Conservation (phyloP, 1,284 basidiomycete genomes). For the Rhodotorula sp. region DNA sequence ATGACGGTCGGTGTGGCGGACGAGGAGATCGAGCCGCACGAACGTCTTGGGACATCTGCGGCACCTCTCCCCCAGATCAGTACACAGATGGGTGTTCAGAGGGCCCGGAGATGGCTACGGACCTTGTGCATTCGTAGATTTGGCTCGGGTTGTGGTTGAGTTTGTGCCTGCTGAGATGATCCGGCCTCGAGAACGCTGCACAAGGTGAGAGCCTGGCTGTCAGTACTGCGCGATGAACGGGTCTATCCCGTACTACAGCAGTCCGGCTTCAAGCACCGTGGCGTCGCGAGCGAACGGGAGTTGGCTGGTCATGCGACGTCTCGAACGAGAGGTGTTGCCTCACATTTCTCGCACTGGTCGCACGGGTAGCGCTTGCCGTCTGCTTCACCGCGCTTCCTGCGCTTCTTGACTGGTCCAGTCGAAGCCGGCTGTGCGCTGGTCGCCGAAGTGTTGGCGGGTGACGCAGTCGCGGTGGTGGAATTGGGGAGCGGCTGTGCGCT, state of each 20-base stretch:
- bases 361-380: constrained; percentile 32
- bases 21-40: constrained; percentile 36
- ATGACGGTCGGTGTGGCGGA: constrained; percentile 38
- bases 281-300: background rate
- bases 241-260: too few species aligned
- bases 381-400: constrained; percentile 18
- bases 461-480: background rate
- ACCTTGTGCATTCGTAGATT: constrained; percentile 34
- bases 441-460: background rate
- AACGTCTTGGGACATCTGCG: constrained; percentile 39
- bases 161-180: constrained; percentile 39
- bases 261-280: too few species aligned
- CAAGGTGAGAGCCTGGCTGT: background rate
- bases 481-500: background rate
- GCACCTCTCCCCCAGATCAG: background rate
- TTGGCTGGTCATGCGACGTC: background rate
- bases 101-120: background rate
- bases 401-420: constrained; percentile 18
- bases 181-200: constrained; percentile 39
- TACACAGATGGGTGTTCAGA: background rate
- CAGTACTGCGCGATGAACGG: background rate
- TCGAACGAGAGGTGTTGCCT: background rate
- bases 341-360: constrained; percentile 29
- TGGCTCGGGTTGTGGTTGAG: constrained; percentile 37
- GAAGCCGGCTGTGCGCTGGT: background rate